Evolutionary conservation across 352 stramenopile genomes (phyloP).

Genomic region (Globisporangium takayamanum): DNA sequence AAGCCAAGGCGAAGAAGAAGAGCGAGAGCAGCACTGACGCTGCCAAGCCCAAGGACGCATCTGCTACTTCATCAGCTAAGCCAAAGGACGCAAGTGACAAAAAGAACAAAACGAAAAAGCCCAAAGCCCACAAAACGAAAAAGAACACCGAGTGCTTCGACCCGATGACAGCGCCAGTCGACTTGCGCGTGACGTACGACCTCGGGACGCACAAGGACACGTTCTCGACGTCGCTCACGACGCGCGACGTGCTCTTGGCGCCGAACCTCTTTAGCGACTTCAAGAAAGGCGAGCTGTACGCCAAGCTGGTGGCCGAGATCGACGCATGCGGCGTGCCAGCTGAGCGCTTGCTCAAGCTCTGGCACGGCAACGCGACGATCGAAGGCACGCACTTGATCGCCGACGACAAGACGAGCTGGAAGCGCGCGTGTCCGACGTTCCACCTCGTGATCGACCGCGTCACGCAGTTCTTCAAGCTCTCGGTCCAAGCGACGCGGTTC

Average conservation of each 20-base stretch:
- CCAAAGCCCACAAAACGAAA: conserved; percentile 28
- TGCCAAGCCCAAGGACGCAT: conserved; percentile 3
- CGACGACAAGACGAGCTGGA: conserved; percentile 85
- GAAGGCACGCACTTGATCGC: conserved; percentile 91
- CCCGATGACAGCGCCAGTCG: conserved; percentile 58
- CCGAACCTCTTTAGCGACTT: conserved; percentile 76
- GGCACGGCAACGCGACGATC: conserved; percentile 85
- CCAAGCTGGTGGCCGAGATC: conserved; percentile 56
- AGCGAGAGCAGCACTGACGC: conserved; percentile 3
- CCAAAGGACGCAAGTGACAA: conserved; percentile 11
- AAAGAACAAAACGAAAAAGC: conserved; percentile 23
- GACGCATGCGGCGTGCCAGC: conserved; percentile 57
- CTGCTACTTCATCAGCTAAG: background rate
- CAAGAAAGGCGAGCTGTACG: conserved; percentile 64
- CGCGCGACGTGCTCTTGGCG: conserved; percentile 57
- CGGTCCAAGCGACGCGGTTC: conserved; percentile 89
- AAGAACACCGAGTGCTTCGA: conserved; percentile 81
- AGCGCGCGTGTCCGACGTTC: conserved; percentile 69
- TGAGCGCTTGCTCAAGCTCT: conserved; percentile 72
- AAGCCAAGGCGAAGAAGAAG: conserved; percentile 7
- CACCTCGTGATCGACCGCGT: conserved; percentile 75
- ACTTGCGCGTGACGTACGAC: conserved; percentile 69
- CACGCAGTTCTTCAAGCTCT: conserved; percentile 85
- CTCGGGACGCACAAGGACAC: conserved; percentile 41
- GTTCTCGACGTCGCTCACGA: conserved; percentile 53